phyloP scores from a whole-genome alignment of 495 filamentous ascomycete genomes.

The Cladorrhinum samala region DNA sequence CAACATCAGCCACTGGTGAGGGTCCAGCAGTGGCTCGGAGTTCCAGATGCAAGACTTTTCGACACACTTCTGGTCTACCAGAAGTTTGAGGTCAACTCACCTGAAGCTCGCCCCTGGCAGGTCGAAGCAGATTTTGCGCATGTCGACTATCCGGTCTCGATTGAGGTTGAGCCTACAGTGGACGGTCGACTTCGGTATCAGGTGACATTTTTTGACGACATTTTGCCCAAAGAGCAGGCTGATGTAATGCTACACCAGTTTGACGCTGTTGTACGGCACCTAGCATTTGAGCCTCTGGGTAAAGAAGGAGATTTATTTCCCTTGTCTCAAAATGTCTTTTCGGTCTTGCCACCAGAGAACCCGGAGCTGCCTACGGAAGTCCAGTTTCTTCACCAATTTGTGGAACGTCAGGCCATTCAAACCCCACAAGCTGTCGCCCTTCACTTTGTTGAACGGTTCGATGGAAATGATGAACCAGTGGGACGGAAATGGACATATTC shows the following conservation, averaged over 20 bases:
- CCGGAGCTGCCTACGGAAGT: slow-evolving; percentile 37
- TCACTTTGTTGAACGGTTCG: slow-evolving; percentile 49
- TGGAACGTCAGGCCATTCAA: slow-evolving; percentile 40
- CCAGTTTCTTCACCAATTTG: slow-evolving; percentile 56
- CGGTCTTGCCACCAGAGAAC: slow-evolving; percentile 47
- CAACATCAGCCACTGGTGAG: slow-evolving; percentile 62
- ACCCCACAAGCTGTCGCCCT: slow-evolving; percentile 49
- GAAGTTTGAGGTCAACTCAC: slow-evolving; percentile 33
- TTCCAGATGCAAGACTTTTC: slow-evolving; percentile 55
- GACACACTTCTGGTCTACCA: slow-evolving; percentile 79
- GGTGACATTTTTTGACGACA: slow-evolving; percentile 53
- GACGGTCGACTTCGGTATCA: slow-evolving; percentile 46
- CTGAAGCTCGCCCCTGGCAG: slow-evolving; percentile 15
- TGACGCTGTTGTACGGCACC: slow-evolving; percentile 45
- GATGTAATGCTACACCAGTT: slow-evolving; percentile 55
- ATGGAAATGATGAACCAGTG: slow-evolving; percentile 21
- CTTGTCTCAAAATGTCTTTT: slow-evolving; percentile 36
- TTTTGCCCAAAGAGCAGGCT: slow-evolving; percentile 60
- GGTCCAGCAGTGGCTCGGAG: slow-evolving; percentile 61
- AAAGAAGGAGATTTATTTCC: slow-evolving; percentile 17
- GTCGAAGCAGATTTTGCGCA: slow-evolving; percentile 34
- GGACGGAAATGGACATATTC: slow-evolving; percentile 53
- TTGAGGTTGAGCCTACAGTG: slow-evolving; percentile 58
- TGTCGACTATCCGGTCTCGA: slow-evolving; percentile 58
- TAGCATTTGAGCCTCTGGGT: slow-evolving; percentile 33